Evolutionary conservation across 176 grass and related monocot species (phyloP).

Genomic region (Phyllostachys edulis): DNA sequence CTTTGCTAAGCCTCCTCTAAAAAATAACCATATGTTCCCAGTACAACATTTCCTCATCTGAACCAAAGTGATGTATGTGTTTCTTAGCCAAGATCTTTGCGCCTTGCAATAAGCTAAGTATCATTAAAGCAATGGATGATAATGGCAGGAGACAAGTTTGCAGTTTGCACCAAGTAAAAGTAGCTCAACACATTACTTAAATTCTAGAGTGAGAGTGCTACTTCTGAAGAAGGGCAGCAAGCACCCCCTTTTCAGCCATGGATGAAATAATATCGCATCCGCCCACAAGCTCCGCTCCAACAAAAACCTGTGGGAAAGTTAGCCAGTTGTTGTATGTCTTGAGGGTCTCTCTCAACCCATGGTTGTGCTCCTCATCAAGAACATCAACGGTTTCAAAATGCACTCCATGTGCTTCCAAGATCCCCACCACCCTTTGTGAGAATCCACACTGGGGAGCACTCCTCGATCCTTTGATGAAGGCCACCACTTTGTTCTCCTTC

Average conservation of each 20-base stretch:
- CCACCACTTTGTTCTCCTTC: constrained; percentile 92
- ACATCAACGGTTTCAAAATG: constrained; percentile 79
- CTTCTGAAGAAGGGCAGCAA: constrained; percentile 61
- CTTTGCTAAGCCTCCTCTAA: constrained; percentile 20
- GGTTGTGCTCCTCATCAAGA: constrained; percentile 93
- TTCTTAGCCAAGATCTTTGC: not conserved
- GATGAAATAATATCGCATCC: constrained; percentile 89
- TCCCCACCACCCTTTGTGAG: constrained; percentile 81
- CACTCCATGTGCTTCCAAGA: constrained; percentile 72
- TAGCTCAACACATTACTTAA: not conserved
- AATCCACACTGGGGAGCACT: constrained; percentile 87
- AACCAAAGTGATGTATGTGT: not conserved
- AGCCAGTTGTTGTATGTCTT: constrained; percentile 94
- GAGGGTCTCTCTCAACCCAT: constrained; percentile 67
- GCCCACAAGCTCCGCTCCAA: constrained; percentile 74
- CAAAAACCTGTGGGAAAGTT: constrained; percentile 86
- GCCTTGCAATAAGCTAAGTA: not conserved
- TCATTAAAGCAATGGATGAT: not conserved
- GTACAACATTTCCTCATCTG: not conserved
- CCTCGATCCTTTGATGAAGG: constrained; percentile 96
- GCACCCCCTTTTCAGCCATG: constrained; percentile 89
- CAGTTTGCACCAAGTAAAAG: not conserved
- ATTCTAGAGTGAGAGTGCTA: constrained; percentile 26
- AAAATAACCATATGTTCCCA: not conserved
- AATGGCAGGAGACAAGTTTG: not conserved